phyloP scores from a whole-genome alignment of 305 asterid genomes.

The Nicotiana rustica region DNA sequence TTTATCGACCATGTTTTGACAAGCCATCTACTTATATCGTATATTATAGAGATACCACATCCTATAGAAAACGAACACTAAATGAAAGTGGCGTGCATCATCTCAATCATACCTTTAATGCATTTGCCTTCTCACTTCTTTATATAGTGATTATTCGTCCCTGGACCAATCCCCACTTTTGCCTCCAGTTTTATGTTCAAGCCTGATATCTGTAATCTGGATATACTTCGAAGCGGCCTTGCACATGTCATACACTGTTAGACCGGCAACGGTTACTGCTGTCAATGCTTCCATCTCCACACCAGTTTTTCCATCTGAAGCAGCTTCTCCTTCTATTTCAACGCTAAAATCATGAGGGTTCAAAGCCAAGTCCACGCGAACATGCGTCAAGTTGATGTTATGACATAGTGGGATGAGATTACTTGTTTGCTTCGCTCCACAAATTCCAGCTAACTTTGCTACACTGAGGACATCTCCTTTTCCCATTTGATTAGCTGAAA shows the following conservation, averaged over 20 bases:
- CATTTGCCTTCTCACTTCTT: not conserved
- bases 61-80: not conserved
- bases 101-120: not conserved
- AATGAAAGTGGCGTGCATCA: constrained; percentile 11
- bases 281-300: constrained; percentile 97
- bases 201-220: constrained; percentile 63
- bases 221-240: constrained; percentile 88
- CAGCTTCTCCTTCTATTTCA: constrained; percentile 54
- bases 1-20: not conserved
- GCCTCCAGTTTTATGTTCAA: constrained; percentile 80
- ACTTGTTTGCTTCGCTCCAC: constrained; percentile 80
- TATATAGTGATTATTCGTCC: constrained; percentile 46
- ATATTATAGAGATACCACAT: constrained; percentile 4
- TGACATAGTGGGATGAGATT: constrained; percentile 91
- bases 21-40: constrained; percentile 26
- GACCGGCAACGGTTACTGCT: constrained; percentile 78
- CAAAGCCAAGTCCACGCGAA: constrained; percentile 62
- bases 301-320: constrained; percentile 54
- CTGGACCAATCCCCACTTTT: constrained; percentile 89
- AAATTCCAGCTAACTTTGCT: constrained; percentile 82
- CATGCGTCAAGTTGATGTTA: constrained; percentile 68
- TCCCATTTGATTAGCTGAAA: constrained; percentile 76
- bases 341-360: constrained; percentile 62
- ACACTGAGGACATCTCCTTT: constrained; percentile 92
- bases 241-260: constrained; percentile 92